Percentiles rank a stretch among this genome's conserved stretches.
These are phyloP conservation scores for Clathrospora elynae DNA, from an alignment of 2,329 filamentous ascomycete genomes.

Conservation along the genomic window DNA sequence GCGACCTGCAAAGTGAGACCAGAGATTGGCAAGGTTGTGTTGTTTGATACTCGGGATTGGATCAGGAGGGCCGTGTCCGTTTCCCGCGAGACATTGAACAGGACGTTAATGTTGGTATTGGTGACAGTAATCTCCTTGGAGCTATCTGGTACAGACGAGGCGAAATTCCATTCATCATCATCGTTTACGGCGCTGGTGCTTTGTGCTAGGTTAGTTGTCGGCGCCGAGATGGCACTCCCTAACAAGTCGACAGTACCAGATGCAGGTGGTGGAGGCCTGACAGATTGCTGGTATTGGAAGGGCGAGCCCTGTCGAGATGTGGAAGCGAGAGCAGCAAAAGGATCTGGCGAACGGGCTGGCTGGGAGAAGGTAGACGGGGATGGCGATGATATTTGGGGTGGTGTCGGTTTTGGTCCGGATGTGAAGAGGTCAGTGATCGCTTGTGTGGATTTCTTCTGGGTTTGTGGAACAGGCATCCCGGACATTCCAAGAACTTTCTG, in stretches of 20 bases:
- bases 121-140: slow-evolving; percentile 71
- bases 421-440: slow-evolving; percentile 64
- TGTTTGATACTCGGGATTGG: slow-evolving; percentile 83
- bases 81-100: slow-evolving; percentile 71
- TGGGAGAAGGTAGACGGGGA: slow-evolving; percentile 50
- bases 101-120: slow-evolving; percentile 71
- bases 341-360: slow-evolving; percentile 53
- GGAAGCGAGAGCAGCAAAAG: slow-evolving; percentile 64
- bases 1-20: slow-evolving; percentile 91
- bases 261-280: slow-evolving; percentile 43
- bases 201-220: slow-evolving; percentile 35
- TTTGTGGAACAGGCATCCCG: slow-evolving; percentile 39
- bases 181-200: slow-evolving; percentile 67
- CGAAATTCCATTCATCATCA: slow-evolving; percentile 94
- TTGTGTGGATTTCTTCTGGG: slow-evolving; percentile 52
- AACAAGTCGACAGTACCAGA: slow-evolving; percentile 45
- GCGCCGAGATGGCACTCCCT: slow-evolving; percentile 37
- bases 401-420: slow-evolving; percentile 50
- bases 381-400: slow-evolving; percentile 54
- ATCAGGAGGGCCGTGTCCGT: slow-evolving; percentile 67
- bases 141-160: slow-evolving; percentile 78
- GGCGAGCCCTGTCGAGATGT: slow-evolving; percentile 58
- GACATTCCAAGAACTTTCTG: slow-evolving; percentile 40
- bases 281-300: slow-evolving; percentile 55
- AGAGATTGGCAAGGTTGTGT: slow-evolving; percentile 69